Evolutionary conservation across 140 eudicot genomes (phyloP).

Genomic region (Anethum foeniculum): DNA sequence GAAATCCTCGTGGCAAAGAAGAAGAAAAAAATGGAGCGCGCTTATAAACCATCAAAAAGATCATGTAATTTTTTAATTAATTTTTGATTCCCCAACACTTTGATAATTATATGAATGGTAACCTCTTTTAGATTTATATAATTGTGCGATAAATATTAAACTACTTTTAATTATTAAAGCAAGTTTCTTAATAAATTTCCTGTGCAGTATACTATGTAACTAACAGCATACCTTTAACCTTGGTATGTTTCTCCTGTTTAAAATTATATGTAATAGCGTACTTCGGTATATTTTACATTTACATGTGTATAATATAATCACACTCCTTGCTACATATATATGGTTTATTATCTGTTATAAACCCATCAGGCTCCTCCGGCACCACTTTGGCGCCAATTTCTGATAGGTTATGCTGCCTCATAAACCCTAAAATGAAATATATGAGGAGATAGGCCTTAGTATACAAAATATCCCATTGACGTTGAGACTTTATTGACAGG

Average conservation of each 20-base stretch:
- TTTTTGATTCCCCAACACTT: no score
- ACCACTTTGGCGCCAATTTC: constrained; percentile 16
- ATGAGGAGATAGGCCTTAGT: not conserved
- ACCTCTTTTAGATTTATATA: no score
- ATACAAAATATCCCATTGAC: not conserved
- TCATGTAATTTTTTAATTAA: no score
- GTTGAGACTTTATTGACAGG: not conserved
- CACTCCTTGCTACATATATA: not conserved
- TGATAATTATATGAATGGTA: no score
- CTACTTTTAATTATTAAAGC: no score
- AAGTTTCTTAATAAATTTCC: no score
- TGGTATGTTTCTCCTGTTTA: not conserved
- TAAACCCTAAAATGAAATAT: not conserved
- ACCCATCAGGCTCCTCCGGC: constrained; percentile 13
- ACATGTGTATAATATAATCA: not conserved
- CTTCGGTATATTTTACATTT: not conserved
- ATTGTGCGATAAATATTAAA: no score
- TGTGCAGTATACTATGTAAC: no score
- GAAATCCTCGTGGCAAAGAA: no score
- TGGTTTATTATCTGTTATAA: constrained; percentile 7
- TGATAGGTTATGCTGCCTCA: not conserved
- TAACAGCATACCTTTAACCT: no score
- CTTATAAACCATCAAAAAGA: no score
- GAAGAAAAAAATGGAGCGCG: no score
- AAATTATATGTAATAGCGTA: not conserved